Percentiles rank a stretch among this genome's conserved stretches.
These are phyloP conservation scores for Miscanthus lutarioriparius DNA, from an alignment of 176 grass and related monocot species.

Conservation along the genomic window DNA sequence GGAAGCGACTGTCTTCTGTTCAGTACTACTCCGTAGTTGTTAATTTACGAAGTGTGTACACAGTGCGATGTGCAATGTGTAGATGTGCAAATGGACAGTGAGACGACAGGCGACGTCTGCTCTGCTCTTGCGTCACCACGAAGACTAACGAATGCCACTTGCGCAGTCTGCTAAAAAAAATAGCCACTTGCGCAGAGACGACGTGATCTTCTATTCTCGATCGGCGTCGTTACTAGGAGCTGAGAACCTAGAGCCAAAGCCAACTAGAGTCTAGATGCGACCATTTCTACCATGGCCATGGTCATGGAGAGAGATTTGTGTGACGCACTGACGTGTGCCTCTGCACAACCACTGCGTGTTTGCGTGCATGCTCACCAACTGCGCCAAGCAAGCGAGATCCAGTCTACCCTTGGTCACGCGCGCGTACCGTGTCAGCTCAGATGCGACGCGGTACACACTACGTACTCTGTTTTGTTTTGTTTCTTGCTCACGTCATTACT, in stretches of 20 bases:
- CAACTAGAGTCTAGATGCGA: not conserved
- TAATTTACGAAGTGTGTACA: too few relatives aligned
- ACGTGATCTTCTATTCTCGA: not conserved
- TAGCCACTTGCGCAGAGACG: not conserved
- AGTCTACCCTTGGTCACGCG: not conserved
- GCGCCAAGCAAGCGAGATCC: not conserved
- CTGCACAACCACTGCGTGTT: conserved; percentile 27
- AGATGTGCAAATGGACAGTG: too few relatives aligned
- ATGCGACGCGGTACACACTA: not conserved
- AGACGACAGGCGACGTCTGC: not conserved
- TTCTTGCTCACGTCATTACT: not conserved
- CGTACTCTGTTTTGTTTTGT: not conserved
- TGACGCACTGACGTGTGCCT: conserved; percentile 12
- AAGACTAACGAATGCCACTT: conserved; percentile 31
- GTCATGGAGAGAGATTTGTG: not conserved
- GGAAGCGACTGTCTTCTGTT: too few relatives aligned
- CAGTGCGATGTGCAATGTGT: too few relatives aligned
- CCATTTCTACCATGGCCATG: not conserved
- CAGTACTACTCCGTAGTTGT: too few relatives aligned
- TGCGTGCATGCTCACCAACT: not conserved
- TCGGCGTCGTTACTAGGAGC: not conserved
- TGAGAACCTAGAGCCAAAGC: not conserved
- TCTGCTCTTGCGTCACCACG: not conserved
- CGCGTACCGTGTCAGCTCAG: not conserved
- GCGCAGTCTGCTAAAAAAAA: not conserved